Percentiles rank a stretch among this genome's conserved stretches.
Evolutionary conservation across 164 flowering plant genomes (phyloP).

Genomic region (Warburgia ugandensis): DNA sequence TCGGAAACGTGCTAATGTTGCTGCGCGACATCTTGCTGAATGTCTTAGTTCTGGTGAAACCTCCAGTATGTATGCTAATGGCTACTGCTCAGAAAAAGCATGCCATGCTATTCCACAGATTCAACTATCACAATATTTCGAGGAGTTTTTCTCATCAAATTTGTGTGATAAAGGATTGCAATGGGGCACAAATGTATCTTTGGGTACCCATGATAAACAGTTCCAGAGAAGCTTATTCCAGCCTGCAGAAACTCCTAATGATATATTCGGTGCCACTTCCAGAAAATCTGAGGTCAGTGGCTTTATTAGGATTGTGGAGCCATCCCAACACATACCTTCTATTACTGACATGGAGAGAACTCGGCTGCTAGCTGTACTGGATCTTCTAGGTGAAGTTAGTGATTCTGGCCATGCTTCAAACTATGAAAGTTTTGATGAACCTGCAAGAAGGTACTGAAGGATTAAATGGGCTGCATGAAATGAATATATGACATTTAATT

Average conservation of each 20-base stretch:
- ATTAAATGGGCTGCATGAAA: too few relatives aligned
- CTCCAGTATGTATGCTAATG: slow-evolving; percentile 16
- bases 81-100: slow-evolving; percentile 12
- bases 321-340: slow-evolving; percentile 22
- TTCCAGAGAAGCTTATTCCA: slow-evolving; percentile 22
- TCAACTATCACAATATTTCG: slow-evolving; percentile 51
- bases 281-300: slow-evolving; percentile 36
- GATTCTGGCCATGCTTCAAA: slow-evolving; percentile 40
- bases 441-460: slow-evolving; percentile 91
- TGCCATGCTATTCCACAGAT: slow-evolving; percentile 37
- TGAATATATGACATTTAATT: too few relatives aligned
- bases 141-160: slow-evolving; percentile 28
- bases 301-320: slow-evolving; percentile 46
- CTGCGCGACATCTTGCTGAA: slow-evolving; percentile 59
- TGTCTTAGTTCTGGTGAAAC: slow-evolving; percentile 29
- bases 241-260: slow-evolving; percentile 17
- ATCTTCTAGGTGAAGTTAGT: slow-evolving; percentile 71
- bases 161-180: slow-evolving; percentile 33
- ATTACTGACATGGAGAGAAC: slow-evolving; percentile 39
- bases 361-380: slow-evolving; percentile 54
- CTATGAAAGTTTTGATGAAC: slow-evolving; percentile 81
- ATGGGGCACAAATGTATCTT: slow-evolving; percentile 35
- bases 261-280: slow-evolving; percentile 21
- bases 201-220: slow-evolving; percentile 18
- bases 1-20: slow-evolving; percentile 69